Percentiles rank a stretch among this genome's conserved stretches.
Evolutionary conservation across 345 rosid species (phyloP).

Genomic region (Murraya koenigii): DNA sequence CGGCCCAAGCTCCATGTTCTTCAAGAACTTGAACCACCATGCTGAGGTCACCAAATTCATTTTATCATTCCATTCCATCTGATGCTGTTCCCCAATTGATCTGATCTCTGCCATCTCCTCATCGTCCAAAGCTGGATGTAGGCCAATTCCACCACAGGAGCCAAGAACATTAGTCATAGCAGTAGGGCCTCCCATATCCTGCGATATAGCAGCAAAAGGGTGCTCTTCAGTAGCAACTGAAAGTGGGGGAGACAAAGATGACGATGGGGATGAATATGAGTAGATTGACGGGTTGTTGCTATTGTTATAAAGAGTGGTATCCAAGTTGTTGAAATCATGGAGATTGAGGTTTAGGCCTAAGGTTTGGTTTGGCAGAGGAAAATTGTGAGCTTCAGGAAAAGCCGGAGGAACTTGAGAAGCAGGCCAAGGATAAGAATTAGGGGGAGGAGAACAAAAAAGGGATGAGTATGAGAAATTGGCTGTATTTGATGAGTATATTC

Average conservation of each 20-base stretch:
- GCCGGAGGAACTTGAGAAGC: constrained; percentile 27
- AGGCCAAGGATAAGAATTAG: constrained; percentile 51
- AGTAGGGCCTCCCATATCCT: constrained; percentile 19
- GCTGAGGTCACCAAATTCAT: constrained; percentile 73
- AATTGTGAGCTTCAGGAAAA: constrained; percentile 35
- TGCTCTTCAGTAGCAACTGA: constrained; percentile 22
- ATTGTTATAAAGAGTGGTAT: constrained; percentile 45
- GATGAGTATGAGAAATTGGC: constrained; percentile 29
- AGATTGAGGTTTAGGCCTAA: constrained; percentile 81
- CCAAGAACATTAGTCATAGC: constrained; percentile 27
- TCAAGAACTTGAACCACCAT: constrained; percentile 76
- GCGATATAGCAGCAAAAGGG: constrained; percentile 25
- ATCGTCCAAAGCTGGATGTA: constrained; percentile 60
- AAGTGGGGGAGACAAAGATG: constrained; percentile 49
- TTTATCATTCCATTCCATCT: constrained; percentile 78
- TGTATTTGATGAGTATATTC: constrained; percentile 44
- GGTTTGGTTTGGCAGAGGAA: constrained; percentile 61
- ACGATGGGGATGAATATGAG: constrained; percentile 52
- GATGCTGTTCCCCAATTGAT: constrained; percentile 71
- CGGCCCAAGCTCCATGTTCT: constrained; percentile 45
- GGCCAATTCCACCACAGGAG: constrained; percentile 43
- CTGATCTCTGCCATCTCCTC: constrained; percentile 75
- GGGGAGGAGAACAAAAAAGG: constrained; percentile 32
- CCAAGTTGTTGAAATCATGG: constrained; percentile 69
- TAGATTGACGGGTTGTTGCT: constrained; percentile 35